Conservation (phyloP, 2,329 filamentous ascomycete species). For the Botrytis fabae region DNA sequence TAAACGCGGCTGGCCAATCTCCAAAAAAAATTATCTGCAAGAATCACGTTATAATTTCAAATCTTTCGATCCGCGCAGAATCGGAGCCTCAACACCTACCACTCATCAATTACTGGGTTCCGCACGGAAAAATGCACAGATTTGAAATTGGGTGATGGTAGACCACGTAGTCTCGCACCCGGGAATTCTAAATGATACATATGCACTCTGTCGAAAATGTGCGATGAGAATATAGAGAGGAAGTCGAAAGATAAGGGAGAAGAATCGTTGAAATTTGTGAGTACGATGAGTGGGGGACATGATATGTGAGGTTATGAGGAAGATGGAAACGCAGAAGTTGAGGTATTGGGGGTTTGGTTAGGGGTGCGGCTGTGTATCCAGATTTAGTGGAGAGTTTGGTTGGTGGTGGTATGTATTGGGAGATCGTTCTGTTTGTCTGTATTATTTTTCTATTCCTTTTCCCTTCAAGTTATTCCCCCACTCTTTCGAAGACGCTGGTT, state of each 20-base stretch:
- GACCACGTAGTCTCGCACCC: constrained; percentile 49
- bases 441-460: not conserved
- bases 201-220: constrained; percentile 48
- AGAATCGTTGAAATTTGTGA: constrained; percentile 24
- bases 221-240: constrained; percentile 26
- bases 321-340: constrained; percentile 40
- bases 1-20: constrained; percentile 35
- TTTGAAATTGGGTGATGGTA: constrained; percentile 48
- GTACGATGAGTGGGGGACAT: constrained; percentile 39
- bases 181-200: constrained; percentile 50
- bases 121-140: constrained; percentile 44
- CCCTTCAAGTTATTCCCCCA: not conserved
- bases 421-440: not conserved
- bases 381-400: constrained; percentile 46
- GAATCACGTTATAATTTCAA: constrained; percentile 50
- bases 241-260: constrained; percentile 12
- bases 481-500: too few relatives aligned
- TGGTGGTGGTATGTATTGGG: constrained; percentile 29
- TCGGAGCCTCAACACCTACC: constrained; percentile 48
- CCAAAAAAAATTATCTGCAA: constrained; percentile 47
- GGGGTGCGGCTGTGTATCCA: constrained; percentile 47
- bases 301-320: constrained; percentile 42
- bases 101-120: constrained; percentile 50
- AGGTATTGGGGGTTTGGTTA: constrained; percentile 56
- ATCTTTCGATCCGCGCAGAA: constrained; percentile 53